These are phyloP conservation scores for Ceriops decandra DNA, from an alignment of 345 rosid genomes.

Conservation along the genomic window DNA sequence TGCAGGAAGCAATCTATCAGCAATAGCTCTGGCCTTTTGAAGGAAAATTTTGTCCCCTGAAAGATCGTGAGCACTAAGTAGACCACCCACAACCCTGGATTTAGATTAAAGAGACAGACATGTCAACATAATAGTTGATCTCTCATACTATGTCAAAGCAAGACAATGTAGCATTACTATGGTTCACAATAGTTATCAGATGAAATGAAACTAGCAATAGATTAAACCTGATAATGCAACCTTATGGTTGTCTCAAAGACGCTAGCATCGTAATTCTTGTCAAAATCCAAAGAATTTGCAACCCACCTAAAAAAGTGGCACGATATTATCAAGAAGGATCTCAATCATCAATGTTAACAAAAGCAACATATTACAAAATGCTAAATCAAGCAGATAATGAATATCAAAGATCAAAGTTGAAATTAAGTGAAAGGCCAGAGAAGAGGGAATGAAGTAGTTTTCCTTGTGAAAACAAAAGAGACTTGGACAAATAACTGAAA, in stretches of 20 bases:
- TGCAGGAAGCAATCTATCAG: constrained; percentile 94
- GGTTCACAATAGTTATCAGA: neutral
- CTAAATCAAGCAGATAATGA: no score
- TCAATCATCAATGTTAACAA: neutral
- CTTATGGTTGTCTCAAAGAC: constrained; percentile 99
- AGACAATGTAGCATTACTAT: neutral
- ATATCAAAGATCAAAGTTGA: no score
- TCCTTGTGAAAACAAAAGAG: no score
- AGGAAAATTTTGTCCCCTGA: constrained; percentile 85
- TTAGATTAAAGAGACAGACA: neutral
- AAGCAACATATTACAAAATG: no score
- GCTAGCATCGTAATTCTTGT: constrained; percentile 92
- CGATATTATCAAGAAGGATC: neutral
- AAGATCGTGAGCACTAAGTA: constrained; percentile 95
- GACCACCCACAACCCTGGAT: constrained; percentile 94
- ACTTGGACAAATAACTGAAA: no score
- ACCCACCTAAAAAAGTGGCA: constrained; percentile 64
- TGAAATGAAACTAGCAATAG: constrained; percentile 27
- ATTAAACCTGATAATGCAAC: constrained; percentile 78
- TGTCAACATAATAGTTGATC: constrained; percentile 6
- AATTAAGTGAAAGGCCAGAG: no score
- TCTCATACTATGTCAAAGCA: neutral
- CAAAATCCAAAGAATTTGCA: constrained; percentile 82
- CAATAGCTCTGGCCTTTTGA: constrained; percentile 91
- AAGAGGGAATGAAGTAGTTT: no score